A percentile compares a stretch with the other conserved stretches of the same genome.
Evolutionary conservation across 208 protist genomes (phyloP).

Genomic region (Endotrypanum monterogeii): DNA sequence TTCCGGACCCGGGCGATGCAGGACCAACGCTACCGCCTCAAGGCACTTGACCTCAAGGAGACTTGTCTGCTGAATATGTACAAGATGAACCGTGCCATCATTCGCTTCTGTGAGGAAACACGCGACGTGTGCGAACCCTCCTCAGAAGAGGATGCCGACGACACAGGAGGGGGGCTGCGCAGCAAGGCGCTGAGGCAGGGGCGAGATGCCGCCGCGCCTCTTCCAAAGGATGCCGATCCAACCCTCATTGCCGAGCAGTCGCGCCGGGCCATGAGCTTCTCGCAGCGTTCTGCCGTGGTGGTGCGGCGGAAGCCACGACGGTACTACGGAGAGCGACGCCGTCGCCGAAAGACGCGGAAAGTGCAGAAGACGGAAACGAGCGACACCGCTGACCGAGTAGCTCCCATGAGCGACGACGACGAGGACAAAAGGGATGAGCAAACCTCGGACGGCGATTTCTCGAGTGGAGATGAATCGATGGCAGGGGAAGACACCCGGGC

Average conservation of each 20-base stretch:
- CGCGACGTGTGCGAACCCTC: constrained; percentile 60
- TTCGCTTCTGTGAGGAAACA: constrained; percentile 82
- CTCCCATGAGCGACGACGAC: background rate
- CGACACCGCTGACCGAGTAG: background rate
- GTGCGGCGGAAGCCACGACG: constrained; percentile 9
- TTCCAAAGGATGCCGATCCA: constrained; percentile 32
- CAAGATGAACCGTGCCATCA: constrained; percentile 74
- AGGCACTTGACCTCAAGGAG: constrained; percentile 83
- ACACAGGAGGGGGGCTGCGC: background rate
- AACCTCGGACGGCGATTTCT: background rate
- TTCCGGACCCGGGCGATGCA: constrained; percentile 59
- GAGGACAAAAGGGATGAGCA: background rate
- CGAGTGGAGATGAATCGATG: background rate
- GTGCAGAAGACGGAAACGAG: background rate
- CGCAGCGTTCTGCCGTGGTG: constrained; percentile 21
- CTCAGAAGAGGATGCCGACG: constrained; percentile 32
- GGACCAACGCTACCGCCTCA: constrained; percentile 69
- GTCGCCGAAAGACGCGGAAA: constrained; percentile 16
- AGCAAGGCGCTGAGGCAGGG: background rate
- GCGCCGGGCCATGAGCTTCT: constrained; percentile 30
- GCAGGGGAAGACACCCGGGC: background rate
- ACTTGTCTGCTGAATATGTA: constrained; percentile 77
- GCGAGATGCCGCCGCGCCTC: constrained; percentile 5
- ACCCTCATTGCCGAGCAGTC: constrained; percentile 27
- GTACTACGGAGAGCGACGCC: constrained; percentile 38